Conservation (phyloP, 2,329 filamentous ascomycete species). For the Fusarium sublunatum region DNA sequence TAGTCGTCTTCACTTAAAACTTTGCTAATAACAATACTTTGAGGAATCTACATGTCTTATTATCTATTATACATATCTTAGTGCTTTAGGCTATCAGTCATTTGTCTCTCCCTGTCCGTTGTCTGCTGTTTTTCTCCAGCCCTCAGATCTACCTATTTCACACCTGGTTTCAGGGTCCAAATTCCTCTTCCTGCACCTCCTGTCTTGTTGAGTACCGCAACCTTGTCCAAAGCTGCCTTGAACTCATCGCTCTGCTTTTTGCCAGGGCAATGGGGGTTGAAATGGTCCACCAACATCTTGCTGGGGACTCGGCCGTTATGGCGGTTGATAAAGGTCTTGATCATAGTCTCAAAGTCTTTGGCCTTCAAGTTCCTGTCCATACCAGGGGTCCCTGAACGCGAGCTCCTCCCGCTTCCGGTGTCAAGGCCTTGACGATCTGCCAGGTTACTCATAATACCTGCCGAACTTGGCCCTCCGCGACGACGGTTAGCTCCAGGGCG, state of each 20-base stretch:
- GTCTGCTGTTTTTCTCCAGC: not conserved
- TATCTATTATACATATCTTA: too few relatives aligned
- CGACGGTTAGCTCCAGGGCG: slow-evolving; percentile 69
- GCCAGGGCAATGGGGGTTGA: slow-evolving; percentile 77
- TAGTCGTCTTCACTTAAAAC: too few relatives aligned
- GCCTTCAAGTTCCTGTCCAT: slow-evolving; percentile 57
- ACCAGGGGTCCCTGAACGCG: slow-evolving; percentile 59
- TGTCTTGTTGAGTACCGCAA: slow-evolving; percentile 76
- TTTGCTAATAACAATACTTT: too few relatives aligned
- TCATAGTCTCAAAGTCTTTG: slow-evolving; percentile 76
- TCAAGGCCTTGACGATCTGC: slow-evolving; percentile 66
- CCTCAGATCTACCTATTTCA: slow-evolving; percentile 35
- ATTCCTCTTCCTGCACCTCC: slow-evolving; percentile 64
- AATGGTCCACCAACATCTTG: slow-evolving; percentile 90
- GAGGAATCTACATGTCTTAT: too few relatives aligned
- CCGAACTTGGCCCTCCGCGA: slow-evolving; percentile 64
- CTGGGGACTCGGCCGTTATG: slow-evolving; percentile 84
- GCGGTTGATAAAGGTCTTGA: slow-evolving; percentile 80
- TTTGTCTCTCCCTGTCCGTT: not conserved
- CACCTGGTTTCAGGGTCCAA: slow-evolving; percentile 61
- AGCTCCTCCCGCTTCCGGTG: slow-evolving; percentile 57
- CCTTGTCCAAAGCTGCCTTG: slow-evolving; percentile 79
- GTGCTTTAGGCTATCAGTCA: not conserved
- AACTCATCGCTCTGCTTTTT: slow-evolving; percentile 81
- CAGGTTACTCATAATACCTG: slow-evolving; percentile 66